These are phyloP conservation scores for Mucor lusitanicus DNA, from an alignment of 371 early-diverging fungal species.

Conservation along the genomic window DNA sequence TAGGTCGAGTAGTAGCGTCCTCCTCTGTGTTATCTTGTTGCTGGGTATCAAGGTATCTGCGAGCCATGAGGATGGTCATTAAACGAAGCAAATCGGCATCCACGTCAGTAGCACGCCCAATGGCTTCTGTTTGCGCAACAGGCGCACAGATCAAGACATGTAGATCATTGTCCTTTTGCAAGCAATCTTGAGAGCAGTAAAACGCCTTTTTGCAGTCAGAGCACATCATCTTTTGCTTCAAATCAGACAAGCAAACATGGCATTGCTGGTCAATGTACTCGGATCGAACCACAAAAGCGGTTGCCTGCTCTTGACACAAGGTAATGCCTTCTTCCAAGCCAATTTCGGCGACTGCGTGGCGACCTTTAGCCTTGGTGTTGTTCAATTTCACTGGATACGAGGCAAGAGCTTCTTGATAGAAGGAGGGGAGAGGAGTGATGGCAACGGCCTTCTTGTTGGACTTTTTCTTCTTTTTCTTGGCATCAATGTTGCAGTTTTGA, in stretches of 20 bases:
- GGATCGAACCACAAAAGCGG: slow-evolving; percentile 61
- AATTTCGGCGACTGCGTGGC: slow-evolving; percentile 59
- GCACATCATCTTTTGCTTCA: slow-evolving; percentile 50
- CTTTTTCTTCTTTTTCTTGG: slow-evolving; percentile 3
- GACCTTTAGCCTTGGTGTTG: slow-evolving; percentile 57
- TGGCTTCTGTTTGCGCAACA: slow-evolving; percentile 45
- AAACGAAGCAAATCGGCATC: slow-evolving; percentile 59
- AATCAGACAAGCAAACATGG: slow-evolving; percentile 55
- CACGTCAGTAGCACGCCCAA: slow-evolving; percentile 52
- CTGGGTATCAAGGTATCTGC: slow-evolving; percentile 33
- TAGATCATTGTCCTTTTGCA: slow-evolving; percentile 36
- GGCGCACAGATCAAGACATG: slow-evolving; percentile 58
- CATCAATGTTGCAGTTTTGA: not conserved
- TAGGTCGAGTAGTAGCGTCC: slow-evolving; percentile 13
- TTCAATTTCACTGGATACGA: slow-evolving; percentile 36
- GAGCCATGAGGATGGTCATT: slow-evolving; percentile 50
- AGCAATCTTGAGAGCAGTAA: slow-evolving; percentile 66
- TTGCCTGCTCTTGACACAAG: slow-evolving; percentile 57
- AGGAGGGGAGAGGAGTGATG: slow-evolving; percentile 6
- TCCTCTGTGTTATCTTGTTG: not conserved
- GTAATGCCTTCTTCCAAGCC: slow-evolving; percentile 54
- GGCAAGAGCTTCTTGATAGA: slow-evolving; percentile 23
- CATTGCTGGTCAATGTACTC: slow-evolving; percentile 58
- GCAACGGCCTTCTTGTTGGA: slow-evolving; percentile 3
- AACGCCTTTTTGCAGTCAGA: slow-evolving; percentile 53